These are phyloP conservation scores for Wickerhamiella kurtzmanii DNA, from an alignment of 805 yeast genomes.

Conservation along the genomic window DNA sequence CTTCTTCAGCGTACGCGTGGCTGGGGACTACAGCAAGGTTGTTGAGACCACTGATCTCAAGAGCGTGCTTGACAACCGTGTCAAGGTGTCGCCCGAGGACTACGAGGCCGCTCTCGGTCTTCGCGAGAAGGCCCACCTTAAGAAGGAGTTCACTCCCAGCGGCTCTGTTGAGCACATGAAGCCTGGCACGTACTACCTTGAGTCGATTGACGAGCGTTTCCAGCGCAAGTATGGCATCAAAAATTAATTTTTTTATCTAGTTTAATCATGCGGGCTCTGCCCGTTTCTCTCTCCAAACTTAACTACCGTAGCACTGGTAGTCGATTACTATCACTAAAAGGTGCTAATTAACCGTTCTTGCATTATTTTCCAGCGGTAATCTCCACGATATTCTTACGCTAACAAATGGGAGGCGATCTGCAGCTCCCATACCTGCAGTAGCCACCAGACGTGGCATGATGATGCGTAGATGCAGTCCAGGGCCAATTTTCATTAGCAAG, in stretches of 20 bases:
- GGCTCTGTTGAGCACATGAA: conserved; percentile 64
- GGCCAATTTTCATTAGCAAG: too few relatives aligned
- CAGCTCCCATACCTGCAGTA: too few relatives aligned
- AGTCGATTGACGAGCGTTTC: conserved; percentile 72
- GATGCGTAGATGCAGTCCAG: too few relatives aligned
- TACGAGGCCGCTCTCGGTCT: conserved; percentile 69
- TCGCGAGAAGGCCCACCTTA: conserved; percentile 81
- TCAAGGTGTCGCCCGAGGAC: conserved; percentile 54
- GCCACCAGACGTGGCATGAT: too few relatives aligned
- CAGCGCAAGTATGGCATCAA: conserved; percentile 61
- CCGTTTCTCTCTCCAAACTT: too few relatives aligned
- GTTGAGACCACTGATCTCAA: conserved; percentile 48
- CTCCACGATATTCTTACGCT: too few relatives aligned
- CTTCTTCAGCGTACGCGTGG: conserved; percentile 63
- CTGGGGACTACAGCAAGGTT: conserved; percentile 53
- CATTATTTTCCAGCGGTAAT: too few relatives aligned
- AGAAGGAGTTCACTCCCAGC: conserved; percentile 63
- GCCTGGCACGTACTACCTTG: conserved; percentile 71
- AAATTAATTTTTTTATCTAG: conserved; percentile 5
- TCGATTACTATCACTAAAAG: too few relatives aligned
- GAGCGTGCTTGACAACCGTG: conserved; percentile 52
- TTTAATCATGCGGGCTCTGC: too few relatives aligned
- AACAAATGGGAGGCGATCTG: too few relatives aligned
- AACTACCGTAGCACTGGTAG: too few relatives aligned
- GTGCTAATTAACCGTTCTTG: too few relatives aligned